Percentiles rank a stretch among this genome's conserved stretches.
Evolutionary conservation across 2,329 filamentous ascomycete genomes (phyloP).

Genomic region (Pseudopyricularia javanii): DNA sequence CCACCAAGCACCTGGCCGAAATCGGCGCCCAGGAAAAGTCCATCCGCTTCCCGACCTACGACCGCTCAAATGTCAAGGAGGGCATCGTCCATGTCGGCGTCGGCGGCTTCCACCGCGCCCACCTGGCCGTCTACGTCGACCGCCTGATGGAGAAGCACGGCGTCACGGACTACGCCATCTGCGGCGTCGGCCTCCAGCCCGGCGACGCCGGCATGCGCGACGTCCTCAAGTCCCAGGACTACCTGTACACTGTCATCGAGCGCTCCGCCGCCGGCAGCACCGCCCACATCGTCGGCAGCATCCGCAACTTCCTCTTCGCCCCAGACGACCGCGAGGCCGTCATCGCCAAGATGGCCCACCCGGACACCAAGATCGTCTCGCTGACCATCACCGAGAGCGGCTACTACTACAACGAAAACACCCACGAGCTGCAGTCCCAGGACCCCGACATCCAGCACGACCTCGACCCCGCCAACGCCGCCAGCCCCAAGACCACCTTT

Average conservation of each 20-base stretch:
- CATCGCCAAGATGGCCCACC: constrained; percentile 41
- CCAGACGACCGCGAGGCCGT: constrained; percentile 38
- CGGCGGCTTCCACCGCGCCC: constrained; percentile 41
- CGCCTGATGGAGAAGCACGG: constrained; percentile 31
- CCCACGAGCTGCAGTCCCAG: constrained; percentile 35
- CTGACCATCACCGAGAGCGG: constrained; percentile 43
- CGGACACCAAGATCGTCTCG: constrained; percentile 40
- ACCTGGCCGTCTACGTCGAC: constrained; percentile 39
- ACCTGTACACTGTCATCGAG: constrained; percentile 41
- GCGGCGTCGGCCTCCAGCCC: constrained; percentile 36
- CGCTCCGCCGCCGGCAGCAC: constrained; percentile 36
- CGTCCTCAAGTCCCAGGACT: constrained; percentile 31
- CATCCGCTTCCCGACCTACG: constrained; percentile 29
- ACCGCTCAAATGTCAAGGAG: constrained; percentile 32
- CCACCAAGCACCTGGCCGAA: constrained; percentile 21
- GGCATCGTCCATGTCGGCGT: constrained; percentile 42
- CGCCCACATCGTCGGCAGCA: constrained; percentile 36
- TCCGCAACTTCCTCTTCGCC: constrained; percentile 38
- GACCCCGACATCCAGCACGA: constrained; percentile 37
- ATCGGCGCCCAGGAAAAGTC: constrained; percentile 11
- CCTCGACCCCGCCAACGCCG: constrained; percentile 30
- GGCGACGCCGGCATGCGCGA: constrained; percentile 39
- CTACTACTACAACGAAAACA: constrained; percentile 46
- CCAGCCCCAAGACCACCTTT: constrained; percentile 32
- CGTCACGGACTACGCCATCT: constrained; percentile 34